These are phyloP conservation scores for Phytophthora brassicae DNA, from an alignment of 352 stramenopile genomes.

Conservation along the genomic window DNA sequence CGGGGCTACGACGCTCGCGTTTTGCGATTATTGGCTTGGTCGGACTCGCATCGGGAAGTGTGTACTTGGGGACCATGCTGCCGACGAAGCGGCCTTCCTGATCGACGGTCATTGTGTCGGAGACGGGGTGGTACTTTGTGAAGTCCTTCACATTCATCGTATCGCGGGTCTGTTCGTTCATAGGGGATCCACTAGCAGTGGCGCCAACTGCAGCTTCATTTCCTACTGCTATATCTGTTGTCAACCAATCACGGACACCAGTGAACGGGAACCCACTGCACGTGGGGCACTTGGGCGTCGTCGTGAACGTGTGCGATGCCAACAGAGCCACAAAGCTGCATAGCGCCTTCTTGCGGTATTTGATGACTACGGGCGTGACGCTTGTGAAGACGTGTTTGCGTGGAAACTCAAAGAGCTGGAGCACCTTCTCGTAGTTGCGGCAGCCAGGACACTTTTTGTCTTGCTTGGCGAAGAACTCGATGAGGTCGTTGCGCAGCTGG, in stretches of 20 bases:
- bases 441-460: conserved; percentile 80
- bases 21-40: conserved; percentile 11
- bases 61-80: conserved; percentile 19
- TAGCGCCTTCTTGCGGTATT: conserved; percentile 80
- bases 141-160: conserved; percentile 82
- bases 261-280: conserved; percentile 78
- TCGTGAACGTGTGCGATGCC: conserved; percentile 82
- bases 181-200: conserved; percentile 15
- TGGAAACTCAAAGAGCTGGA: conserved; percentile 83
- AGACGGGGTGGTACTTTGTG: conserved; percentile 55
- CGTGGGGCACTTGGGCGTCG: conserved; percentile 76
- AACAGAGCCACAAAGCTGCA: conserved; percentile 71
- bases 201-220: background rate
- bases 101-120: conserved; percentile 53
- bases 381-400: conserved; percentile 84
- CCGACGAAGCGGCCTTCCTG: conserved; percentile 67
- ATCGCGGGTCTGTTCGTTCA: conserved; percentile 51
- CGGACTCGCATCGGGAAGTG: conserved; percentile 8
- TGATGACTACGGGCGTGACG: conserved; percentile 71
- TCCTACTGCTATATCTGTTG: conserved; percentile 29
- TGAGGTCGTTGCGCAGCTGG: conserved; percentile 63
- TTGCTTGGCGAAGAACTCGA: conserved; percentile 56
- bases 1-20: conserved; percentile 8
- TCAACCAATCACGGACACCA: conserved; percentile 78
- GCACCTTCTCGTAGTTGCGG: conserved; percentile 81